Percentiles rank a stretch among this genome's conserved stretches.
Conservation (phyloP, 2,329 filamentous ascomycete species). For the Myriangium duriaei region DNA sequence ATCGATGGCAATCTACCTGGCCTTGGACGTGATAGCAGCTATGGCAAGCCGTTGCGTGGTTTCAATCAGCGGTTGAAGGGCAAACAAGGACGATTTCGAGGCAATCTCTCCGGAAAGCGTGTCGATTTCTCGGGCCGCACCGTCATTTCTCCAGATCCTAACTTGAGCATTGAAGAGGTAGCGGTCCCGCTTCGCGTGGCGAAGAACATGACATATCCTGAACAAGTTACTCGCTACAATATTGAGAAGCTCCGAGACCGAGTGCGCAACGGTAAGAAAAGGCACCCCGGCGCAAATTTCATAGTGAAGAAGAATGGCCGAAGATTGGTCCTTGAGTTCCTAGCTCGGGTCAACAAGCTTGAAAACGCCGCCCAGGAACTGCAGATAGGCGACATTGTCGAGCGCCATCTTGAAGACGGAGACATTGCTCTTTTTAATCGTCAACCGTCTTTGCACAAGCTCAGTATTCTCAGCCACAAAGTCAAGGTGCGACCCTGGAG, state of each 20-base stretch:
- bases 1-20: slow-evolving; percentile 95
- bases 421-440: slow-evolving; percentile 97
- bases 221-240: slow-evolving; percentile 75
- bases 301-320: slow-evolving; percentile 61
- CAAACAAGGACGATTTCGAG: slow-evolving; percentile 93
- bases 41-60: slow-evolving; percentile 79
- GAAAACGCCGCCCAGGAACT: slow-evolving; percentile 61
- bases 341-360: slow-evolving; percentile 38
- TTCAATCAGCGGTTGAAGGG: slow-evolving; percentile 94
- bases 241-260: slow-evolving; percentile 66
- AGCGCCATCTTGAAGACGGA: slow-evolving; percentile 87
- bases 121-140: slow-evolving; percentile 97
- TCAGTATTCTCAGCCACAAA: slow-evolving; percentile 94
- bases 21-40: slow-evolving; percentile 65
- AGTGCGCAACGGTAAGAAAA: slow-evolving; percentile 59
- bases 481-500: slow-evolving; percentile 89
- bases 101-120: slow-evolving; percentile 93
- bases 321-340: slow-evolving; percentile 56
- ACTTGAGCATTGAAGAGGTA: slow-evolving; percentile 84
- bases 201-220: slow-evolving; percentile 90
- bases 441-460: slow-evolving; percentile 92
- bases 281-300: slow-evolving; percentile 81
- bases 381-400: slow-evolving; percentile 74
- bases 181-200: slow-evolving; percentile 86
- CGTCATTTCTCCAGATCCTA: slow-evolving; percentile 95